Evolutionary conservation across 2,329 filamentous ascomycete species (phyloP), one percentile per base, ranked within the genome.

Genomic region (Colletotrichum endophyticum): DNA sequence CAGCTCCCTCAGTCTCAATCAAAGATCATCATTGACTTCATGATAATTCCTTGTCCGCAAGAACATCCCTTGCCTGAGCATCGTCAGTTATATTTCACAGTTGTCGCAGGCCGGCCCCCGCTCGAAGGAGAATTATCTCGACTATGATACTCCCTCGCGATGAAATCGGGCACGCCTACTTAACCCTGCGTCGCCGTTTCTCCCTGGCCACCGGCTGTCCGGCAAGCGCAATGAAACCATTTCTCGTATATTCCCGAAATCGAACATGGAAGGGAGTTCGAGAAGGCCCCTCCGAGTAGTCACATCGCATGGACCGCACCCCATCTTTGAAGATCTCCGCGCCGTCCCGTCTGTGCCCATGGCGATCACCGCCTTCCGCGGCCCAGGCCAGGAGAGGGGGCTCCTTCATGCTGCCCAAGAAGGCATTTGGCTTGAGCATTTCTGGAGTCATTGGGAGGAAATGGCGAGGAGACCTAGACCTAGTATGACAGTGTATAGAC

Each of bases 101-200:
- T n/a, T n/a, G 39, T n/a, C 39, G 39, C 39, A 44, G 39, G 9
- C 9, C 19, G n/a, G 44, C 11, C 12, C n/a, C 12, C n/a, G n/a
- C n/a, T 3, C 12, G n/a, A 8, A 13, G 6, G 44, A 0, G n/a
- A 22, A 4, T 13, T 8, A 44, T 22, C n/a, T 22, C n/a, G 2
- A 22, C 11, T 4, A 22, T 8, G n/a, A 13, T 22, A 1, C 44
- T 53, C 11, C 44, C n/a, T 49, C n/a, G 11, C 22, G n/a, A 53
- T 1, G 3, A 13, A 1, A 53, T 0, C 4, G 11, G 44, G 3
- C 11, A 53, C 44, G n/a, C n/a, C n/a, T n/a, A 22, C n/a, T n/a
- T 0, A 0, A 0, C 44, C 44, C n/a, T 53, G 44, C 6, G 3
- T 22, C 2, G 44, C 8, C 12, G 11, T 8, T n/a, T 53, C 44